Base-by-base conservation (phyloP, 2,329 filamentous ascomycete species). In the Paraphaeosphaeria minitans region DNA sequence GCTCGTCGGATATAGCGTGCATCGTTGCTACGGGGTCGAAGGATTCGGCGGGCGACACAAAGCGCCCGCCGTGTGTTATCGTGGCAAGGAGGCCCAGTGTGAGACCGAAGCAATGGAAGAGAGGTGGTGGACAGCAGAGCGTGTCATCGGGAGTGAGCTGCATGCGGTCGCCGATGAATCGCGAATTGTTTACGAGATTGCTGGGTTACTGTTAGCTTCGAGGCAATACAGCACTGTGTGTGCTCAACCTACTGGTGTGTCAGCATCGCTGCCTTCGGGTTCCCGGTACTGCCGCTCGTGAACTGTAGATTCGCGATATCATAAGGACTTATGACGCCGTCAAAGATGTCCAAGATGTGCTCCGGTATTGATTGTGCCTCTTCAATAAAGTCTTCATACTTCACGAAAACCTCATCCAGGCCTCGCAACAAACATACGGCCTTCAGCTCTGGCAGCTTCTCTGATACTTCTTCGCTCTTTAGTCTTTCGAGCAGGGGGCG, bases 71-170 rank as follows among this genome's bases (percentile, higher is more conserved):
- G 72, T 93, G 90, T 0, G 89, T 92, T 53, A 93, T 77, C 45
- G 86, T 83, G 1, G 89, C 87, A 56, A 93, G 83, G 46, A 93
- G 82, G 9, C 91, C 91, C 3, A 93, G 84, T 0, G 93, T 90
- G 8, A 94, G 84, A 1, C 91, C 91, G 71, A 94, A 94, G 79
- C 90, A 94, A 79, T 95, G 92, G 81, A 95, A 95, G 3, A 95
- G 82, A 0, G 92, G 91, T 0, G 91, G 91, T 3, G 91, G 91
- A 73, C 91, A 95, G 80, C 91, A 94, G 12, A 95, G 82, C 8
- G 88, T 80, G 69, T 93, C 90, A 2, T 84, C 78, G 8, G 69
- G 61, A 0, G 85, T 87, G 16, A 94, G 82, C 6, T 85, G 82
- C 88, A 93, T 90, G 45, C 89, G 85, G 74, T 92, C 89, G 55